Evolutionary conservation across 495 filamentous ascomycete species (phyloP).

Genomic region (Penicillium robsamsonii): DNA sequence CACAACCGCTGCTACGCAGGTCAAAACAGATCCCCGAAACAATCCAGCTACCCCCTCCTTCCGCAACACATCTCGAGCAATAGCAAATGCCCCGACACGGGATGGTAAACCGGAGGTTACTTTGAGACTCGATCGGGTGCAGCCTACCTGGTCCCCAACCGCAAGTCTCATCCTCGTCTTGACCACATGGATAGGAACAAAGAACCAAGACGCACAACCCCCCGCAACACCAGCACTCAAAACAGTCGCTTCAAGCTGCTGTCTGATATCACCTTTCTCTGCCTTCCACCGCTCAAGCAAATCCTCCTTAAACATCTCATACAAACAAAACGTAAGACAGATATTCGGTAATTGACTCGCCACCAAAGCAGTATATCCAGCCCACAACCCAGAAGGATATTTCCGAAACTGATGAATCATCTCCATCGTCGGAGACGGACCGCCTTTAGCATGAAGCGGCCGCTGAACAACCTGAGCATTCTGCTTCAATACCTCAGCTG

Average conservation of each 20-base stretch:
- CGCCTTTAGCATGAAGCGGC: neutral
- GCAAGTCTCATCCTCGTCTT: conserved; percentile 15
- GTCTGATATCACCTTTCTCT: neutral
- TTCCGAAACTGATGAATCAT: conserved; percentile 6
- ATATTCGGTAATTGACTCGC: conserved; percentile 13
- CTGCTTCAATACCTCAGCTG: conserved; percentile 16
- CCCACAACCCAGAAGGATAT: conserved; percentile 6
- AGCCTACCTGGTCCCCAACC: conserved; percentile 1
- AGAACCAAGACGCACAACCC: conserved; percentile 10
- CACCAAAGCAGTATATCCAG: conserved; percentile 11
- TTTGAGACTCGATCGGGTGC: neutral
- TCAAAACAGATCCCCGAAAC: conserved; percentile 16
- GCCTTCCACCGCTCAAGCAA: neutral
- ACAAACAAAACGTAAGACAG: conserved; percentile 14
- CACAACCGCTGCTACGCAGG: conserved; percentile 7
- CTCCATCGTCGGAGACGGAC: neutral
- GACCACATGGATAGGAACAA: conserved; percentile 16
- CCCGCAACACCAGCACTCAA: conserved; percentile 10
- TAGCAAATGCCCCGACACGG: neutral
- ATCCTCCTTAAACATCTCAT: conserved; percentile 14
- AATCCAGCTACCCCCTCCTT: conserved; percentile 13
- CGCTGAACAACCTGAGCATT: conserved; percentile 15
- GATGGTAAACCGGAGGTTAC: neutral
- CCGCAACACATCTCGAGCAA: conserved; percentile 6
- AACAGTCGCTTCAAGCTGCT: conserved; percentile 7